Evolutionary conservation across 495 filamentous ascomycete genomes (phyloP), one percentile per base, ranked within the genome.

Genomic region (Talaromyces trachyspermus): DNA sequence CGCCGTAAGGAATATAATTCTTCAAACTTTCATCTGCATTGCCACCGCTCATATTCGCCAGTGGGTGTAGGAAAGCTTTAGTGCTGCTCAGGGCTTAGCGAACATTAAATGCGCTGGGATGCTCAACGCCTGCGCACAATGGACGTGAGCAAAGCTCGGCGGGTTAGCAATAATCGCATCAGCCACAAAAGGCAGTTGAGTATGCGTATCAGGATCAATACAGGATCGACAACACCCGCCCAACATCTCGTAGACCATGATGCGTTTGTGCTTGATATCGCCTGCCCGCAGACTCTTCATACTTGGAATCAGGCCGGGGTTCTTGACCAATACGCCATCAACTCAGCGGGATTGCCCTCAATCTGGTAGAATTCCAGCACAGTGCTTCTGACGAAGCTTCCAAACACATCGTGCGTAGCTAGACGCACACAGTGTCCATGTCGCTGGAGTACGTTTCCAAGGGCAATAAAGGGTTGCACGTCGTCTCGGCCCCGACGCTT

Each of bases 251-350:
- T 74, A 78, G 70, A 89, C 85, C 5, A 76, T 77, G 25, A 71
- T 73, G 22, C 84, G 70, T 17, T 80, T 68, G 50, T 77, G 72
- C 1, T 71, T 71, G 29, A 91, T 76, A 45, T 86, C 85, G 9
- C 86, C 86, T 32, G 68, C 77, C 33, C 76, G 73, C 14, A 91
- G 62, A 5, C 80, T 73, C 39, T 81, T 71, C 37, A 89, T 69
- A 9, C 78, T 77, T 0, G 86, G 86, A 62, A 89, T 81, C 48
- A 91, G 67, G 3, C 86, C 83, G 10, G 85, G 83, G 61, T 91
- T 88, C 59, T 88, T 87, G 17, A 89, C 85, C 86, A 90, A 54
- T 85, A 89, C 2, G 83, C 78, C 86, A 91, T 91, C 20, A 91
- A 73, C 54, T 86, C 79, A 1, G 79, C 70, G 12, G 86, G 86